Percentiles rank a stretch among this genome's conserved stretches.
phyloP scores from a whole-genome alignment of 306 rosid species.

The Calophaca sinica region DNA sequence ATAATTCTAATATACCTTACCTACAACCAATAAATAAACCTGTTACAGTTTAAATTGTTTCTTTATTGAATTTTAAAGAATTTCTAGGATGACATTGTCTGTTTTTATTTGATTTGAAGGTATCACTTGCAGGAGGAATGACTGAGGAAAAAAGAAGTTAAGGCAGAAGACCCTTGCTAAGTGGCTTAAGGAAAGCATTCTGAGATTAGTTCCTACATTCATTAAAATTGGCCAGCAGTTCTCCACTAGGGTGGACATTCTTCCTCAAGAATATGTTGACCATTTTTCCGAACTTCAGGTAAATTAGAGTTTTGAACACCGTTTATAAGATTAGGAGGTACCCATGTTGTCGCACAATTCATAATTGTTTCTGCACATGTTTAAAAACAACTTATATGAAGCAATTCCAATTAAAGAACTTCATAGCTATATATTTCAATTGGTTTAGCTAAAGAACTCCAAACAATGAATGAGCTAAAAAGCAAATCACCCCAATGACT shows the following conservation, averaged over 20 bases:
- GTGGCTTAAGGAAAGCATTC: conserved; percentile 93
- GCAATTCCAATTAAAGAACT: too few species aligned
- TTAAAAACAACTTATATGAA: too few species aligned
- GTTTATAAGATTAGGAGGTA: conserved; percentile 14
- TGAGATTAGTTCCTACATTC: conserved; percentile 94
- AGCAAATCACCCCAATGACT: too few species aligned
- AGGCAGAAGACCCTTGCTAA: conserved; percentile 85
- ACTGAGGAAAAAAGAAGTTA: conserved; percentile 72
- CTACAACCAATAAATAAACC: too few species aligned
- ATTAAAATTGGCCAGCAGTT: conserved; percentile 97
- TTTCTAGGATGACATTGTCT: neutral
- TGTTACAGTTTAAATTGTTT: too few species aligned
- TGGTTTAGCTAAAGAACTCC: too few species aligned
- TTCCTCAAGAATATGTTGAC: conserved; percentile 92
- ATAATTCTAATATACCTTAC: too few species aligned
- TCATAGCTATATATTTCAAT: too few species aligned
- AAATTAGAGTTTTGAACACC: conserved; percentile 28
- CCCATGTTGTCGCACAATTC: too few species aligned
- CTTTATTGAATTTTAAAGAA: conserved; percentile 21
- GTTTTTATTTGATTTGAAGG: conserved; percentile 20
- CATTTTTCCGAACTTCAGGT: conserved; percentile 96
- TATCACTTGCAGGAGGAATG: conserved; percentile 74
- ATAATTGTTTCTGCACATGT: neutral
- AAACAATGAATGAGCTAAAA: too few species aligned
- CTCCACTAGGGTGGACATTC: conserved; percentile 96